Evolutionary conservation across 208 protist species (phyloP).

Genomic region (Trichomonas gallinae): DNA sequence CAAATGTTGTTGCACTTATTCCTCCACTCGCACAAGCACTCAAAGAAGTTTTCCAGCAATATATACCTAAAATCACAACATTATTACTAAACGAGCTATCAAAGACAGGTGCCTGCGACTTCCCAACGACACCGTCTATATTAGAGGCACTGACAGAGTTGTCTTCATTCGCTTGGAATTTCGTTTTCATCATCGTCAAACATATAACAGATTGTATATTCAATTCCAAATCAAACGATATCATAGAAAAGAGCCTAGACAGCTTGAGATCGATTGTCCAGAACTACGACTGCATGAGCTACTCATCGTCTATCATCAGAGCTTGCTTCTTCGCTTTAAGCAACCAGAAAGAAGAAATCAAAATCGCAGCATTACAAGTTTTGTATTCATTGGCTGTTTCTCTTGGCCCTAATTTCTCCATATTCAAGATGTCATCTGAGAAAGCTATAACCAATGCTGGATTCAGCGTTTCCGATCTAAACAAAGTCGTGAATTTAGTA

Average conservation of each 20-base stretch:
- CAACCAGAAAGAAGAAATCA: not conserved
- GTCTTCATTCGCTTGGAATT: not conserved
- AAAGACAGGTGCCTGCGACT: not conserved
- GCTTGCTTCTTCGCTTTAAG: not conserved
- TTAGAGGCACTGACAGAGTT: not conserved
- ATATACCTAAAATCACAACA: not conserved
- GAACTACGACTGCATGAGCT: not conserved
- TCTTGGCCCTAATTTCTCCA: not conserved
- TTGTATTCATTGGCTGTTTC: slow-evolving; percentile 14
- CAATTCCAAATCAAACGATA: not conserved
- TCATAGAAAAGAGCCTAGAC: not conserved
- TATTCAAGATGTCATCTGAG: not conserved
- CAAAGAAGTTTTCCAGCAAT: not conserved
- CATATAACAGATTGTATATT: not conserved
- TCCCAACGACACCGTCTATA: not conserved
- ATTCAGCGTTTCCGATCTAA: not conserved
- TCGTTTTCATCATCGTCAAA: not conserved
- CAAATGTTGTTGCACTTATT: not conserved
- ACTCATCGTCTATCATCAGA: not conserved
- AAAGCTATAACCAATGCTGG: not conserved
- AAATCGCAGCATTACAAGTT: not conserved
- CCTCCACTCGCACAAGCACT: not conserved
- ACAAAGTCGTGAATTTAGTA: not conserved
- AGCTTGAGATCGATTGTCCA: not conserved
- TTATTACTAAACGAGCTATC: not conserved